Percentiles rank a stretch among this genome's conserved stretches.
These are phyloP conservation scores for Solanum hybrid DNA, from an alignment of 305 asterid species.

Conservation along the genomic window DNA sequence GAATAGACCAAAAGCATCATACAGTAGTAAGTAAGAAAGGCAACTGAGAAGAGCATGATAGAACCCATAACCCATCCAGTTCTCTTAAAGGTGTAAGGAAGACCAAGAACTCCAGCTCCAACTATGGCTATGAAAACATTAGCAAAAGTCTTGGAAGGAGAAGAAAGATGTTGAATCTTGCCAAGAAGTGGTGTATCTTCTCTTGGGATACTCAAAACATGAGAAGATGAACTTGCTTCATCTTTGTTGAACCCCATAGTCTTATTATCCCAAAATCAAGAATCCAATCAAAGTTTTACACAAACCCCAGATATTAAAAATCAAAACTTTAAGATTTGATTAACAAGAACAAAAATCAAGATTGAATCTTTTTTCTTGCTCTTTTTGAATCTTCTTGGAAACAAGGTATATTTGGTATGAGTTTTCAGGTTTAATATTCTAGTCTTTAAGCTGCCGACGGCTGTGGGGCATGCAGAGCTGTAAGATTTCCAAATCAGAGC, in stretches of 20 bases:
- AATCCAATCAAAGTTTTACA: not conserved
- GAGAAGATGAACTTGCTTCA: constrained; percentile 12
- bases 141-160: constrained; percentile 16
- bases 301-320: not conserved
- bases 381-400: not conserved
- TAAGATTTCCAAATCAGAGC: not conserved
- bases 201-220: not conserved
- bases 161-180: not conserved
- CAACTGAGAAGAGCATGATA: constrained; percentile 3
- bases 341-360: not conserved
- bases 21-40: constrained; percentile 4
- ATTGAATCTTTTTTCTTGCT: not conserved
- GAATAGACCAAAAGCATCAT: constrained; percentile 12
- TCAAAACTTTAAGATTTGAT: not conserved
- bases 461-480: not conserved
- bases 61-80: constrained; percentile 9
- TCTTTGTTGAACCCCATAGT: constrained; percentile 4
- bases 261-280: not conserved
- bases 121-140: constrained; percentile 15
- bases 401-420: not conserved
- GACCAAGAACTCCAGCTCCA: constrained; percentile 21
- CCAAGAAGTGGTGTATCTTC: constrained; percentile 12
- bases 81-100: constrained; percentile 13
- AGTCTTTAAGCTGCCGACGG: not conserved
- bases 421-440: too few relatives aligned